Evolutionary conservation across 176 grass and related monocot genomes (phyloP).

Genomic region (Tillandsia fasciculata): DNA sequence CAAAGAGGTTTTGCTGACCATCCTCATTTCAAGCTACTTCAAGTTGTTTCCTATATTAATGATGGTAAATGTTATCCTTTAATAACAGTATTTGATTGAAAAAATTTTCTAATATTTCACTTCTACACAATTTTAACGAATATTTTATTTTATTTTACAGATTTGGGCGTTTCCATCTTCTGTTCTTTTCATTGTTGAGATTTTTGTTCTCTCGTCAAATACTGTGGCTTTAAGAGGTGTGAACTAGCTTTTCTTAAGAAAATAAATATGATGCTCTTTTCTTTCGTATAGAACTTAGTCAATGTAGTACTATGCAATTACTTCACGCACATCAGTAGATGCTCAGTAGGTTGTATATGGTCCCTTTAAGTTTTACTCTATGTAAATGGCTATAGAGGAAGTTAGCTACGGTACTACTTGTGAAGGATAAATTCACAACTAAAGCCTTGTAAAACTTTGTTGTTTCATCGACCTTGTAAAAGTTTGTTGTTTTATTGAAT

Average conservation of each 20-base stretch:
- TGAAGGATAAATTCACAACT: neutral
- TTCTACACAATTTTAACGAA: neutral
- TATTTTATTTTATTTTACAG: conserved; percentile 33
- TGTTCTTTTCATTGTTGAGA: conserved; percentile 55
- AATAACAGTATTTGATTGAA: conserved; percentile 6
- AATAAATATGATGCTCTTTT: conserved; percentile 18
- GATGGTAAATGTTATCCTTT: conserved; percentile 41
- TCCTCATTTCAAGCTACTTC: conserved; percentile 91
- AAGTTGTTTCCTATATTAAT: conserved; percentile 72
- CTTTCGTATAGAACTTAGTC: conserved; percentile 6
- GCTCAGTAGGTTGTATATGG: neutral
- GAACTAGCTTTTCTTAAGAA: conserved; percentile 1
- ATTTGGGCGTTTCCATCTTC: conserved; percentile 89
- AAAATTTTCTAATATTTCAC: conserved; percentile 8
- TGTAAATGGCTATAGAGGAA: neutral
- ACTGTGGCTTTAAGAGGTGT: conserved; percentile 72
- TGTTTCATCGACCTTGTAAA: too few relatives aligned
- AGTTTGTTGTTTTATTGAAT: too few relatives aligned
- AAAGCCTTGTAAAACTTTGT: neutral
- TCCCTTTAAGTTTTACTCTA: too few relatives aligned
- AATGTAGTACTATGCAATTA: neutral
- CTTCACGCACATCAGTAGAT: neutral
- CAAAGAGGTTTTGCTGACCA: conserved; percentile 48
- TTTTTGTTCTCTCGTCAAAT: conserved; percentile 91
- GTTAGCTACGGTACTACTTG: neutral